Evolutionary conservation across 2,329 filamentous ascomycete genomes (phyloP).

Genomic region (Ophiobolus disseminans): DNA sequence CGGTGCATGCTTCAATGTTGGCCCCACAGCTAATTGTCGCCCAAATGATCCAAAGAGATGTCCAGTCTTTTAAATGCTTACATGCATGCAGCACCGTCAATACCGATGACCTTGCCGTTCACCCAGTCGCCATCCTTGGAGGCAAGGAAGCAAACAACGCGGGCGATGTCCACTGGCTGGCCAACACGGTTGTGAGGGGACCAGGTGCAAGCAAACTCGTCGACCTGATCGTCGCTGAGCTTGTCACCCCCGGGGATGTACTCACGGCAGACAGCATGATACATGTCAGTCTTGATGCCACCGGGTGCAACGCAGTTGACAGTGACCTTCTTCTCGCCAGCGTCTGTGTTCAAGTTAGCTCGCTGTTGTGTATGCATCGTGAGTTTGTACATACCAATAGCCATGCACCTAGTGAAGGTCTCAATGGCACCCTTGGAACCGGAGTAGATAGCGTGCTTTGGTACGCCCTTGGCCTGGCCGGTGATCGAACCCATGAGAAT

Average conservation of each 20-base stretch:
- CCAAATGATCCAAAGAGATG: conserved; percentile 17
- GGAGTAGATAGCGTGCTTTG: conserved; percentile 62
- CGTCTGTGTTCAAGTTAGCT: conserved; percentile 46
- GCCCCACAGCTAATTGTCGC: conserved; percentile 10
- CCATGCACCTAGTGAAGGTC: conserved; percentile 63
- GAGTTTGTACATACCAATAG: conserved; percentile 49
- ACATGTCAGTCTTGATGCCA: conserved; percentile 65
- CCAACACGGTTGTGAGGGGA: conserved; percentile 70
- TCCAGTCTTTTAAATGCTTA: conserved; percentile 26
- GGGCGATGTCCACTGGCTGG: conserved; percentile 71
- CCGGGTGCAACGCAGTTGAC: conserved; percentile 67
- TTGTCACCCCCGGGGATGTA: conserved; percentile 66
- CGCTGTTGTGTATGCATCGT: neutral
- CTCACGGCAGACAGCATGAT: conserved; percentile 69
- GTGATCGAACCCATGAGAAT: conserved; percentile 65
- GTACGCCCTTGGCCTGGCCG: conserved; percentile 63
- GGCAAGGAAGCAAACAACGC: conserved; percentile 67
- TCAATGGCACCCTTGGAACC: conserved; percentile 62
- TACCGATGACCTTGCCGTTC: conserved; percentile 62
- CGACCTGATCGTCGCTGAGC: conserved; percentile 64
- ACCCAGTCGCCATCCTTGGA: conserved; percentile 65
- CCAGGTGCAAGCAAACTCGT: conserved; percentile 70
- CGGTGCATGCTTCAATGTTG: conserved; percentile 20
- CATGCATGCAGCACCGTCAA: conserved; percentile 54
- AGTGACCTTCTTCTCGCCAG: conserved; percentile 62